These are phyloP conservation scores for Aspergillus arachidicola DNA, from an alignment of 2,329 filamentous ascomycete genomes.

Conservation along the genomic window DNA sequence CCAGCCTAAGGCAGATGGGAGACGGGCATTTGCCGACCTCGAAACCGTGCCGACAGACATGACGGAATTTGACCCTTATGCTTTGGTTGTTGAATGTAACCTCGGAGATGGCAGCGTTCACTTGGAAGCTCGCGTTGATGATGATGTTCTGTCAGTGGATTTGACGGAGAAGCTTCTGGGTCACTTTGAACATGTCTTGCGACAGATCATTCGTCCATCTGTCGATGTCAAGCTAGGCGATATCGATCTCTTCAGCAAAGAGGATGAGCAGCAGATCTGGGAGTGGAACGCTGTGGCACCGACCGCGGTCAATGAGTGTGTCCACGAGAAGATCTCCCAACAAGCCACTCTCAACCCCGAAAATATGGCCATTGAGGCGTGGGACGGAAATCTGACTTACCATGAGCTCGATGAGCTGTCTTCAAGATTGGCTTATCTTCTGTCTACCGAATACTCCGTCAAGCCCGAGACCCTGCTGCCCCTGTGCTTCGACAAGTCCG, in stretches of 20 bases:
- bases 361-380: conserved; percentile 23
- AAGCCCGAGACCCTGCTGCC: neutral
- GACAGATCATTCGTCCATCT: neutral
- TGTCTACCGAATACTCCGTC: neutral
- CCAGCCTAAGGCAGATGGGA: conserved; percentile 14
- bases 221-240: neutral
- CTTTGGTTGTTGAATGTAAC: conserved; percentile 63
- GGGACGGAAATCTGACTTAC: conserved; percentile 30
- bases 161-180: conserved; percentile 5
- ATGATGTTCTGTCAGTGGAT: conserved; percentile 45
- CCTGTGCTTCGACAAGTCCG: conserved; percentile 11
- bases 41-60: conserved; percentile 23
- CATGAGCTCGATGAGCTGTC: conserved; percentile 31
- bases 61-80: conserved; percentile 54
- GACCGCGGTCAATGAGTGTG: conserved; percentile 4
- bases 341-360: conserved; percentile 5
- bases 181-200: conserved; percentile 6
- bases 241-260: conserved; percentile 10
- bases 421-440: conserved; percentile 15
- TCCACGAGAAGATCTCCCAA: conserved; percentile 10
- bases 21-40: neutral
- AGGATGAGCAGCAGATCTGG: conserved; percentile 17
- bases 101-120: conserved; percentile 56
- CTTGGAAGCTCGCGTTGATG: conserved; percentile 54
- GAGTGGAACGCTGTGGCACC: conserved; percentile 17